Evolutionary conservation across 305 asterid species (phyloP).

Genomic region (Rubia tinctorum): DNA sequence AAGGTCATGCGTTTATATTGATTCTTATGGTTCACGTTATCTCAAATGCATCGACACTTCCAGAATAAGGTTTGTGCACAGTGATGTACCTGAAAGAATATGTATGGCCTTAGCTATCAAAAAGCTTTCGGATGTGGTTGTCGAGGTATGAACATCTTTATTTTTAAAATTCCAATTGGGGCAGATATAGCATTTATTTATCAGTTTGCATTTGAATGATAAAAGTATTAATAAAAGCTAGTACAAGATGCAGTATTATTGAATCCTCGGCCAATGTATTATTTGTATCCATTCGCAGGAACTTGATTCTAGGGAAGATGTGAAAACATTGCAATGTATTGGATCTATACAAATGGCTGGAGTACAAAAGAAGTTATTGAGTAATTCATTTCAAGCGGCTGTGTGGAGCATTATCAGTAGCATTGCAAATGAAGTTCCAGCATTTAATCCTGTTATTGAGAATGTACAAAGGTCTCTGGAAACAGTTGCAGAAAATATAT

Average conservation of each 20-base stretch:
- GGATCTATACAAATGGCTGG: conserved; percentile 56
- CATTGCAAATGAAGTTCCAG: conserved; percentile 40
- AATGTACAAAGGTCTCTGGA: conserved; percentile 46
- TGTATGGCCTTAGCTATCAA: conserved; percentile 65
- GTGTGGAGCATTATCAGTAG: conserved; percentile 57
- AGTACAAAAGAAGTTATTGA: conserved; percentile 52
- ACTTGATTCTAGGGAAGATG: conserved; percentile 51
- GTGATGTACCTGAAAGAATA: conserved; percentile 63
- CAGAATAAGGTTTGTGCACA: conserved; percentile 86
- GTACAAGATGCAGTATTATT: too few species aligned
- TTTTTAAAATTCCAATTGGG: conserved; percentile 9
- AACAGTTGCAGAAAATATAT: conserved; percentile 61
- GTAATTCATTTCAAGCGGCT: conserved; percentile 77
- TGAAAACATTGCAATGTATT: conserved; percentile 53
- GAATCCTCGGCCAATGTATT: conserved; percentile 12
- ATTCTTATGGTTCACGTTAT: conserved; percentile 73
- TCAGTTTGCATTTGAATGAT: too few species aligned
- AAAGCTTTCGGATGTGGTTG: conserved; percentile 87
- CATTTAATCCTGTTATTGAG: conserved; percentile 46
- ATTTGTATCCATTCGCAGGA: conserved; percentile 41
- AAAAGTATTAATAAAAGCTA: neutral
- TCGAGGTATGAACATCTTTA: conserved; percentile 57
- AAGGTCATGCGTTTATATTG: conserved; percentile 73
- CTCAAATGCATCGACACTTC: conserved; percentile 72
- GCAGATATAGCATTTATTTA: conserved; percentile 4